Base-by-base conservation (phyloP, 352 stramenopile species). In the Pythium aristosporum region DNA sequence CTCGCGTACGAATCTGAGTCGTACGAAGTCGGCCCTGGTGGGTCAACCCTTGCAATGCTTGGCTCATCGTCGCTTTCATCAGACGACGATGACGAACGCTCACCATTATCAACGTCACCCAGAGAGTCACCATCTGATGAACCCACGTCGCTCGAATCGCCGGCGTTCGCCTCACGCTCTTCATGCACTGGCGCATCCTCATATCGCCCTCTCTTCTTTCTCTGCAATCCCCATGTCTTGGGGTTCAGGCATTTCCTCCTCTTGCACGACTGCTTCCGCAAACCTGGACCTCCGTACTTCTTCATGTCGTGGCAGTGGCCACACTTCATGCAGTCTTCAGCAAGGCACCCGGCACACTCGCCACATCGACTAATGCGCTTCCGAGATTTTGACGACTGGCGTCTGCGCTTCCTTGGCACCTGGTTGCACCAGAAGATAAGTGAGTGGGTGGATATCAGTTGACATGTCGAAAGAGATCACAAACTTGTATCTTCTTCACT, bases 261-360 rank as follows among this genome's bases (percentile, higher is more conserved):
- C 61, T 93, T 96, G 72, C 87, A 96, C 23, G 85, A 96, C 53
- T 94, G 87, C 47, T 96, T 96, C 0, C 87, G 85, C 57, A 94
- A 71, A 5, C 87, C 87, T 21, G 87, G 87, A 10, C 87, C 87
- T 28, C 87, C 87, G 39, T 94, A 96, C 53, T 96, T 96, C 57
- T 94, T 94, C 87, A 94, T 96, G 57, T 96, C 87, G 63, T 94
- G 82, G 56, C 87, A 96, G 37, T 94, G 86, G 0, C 82, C 86
- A 62, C 87, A 96, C 60, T 80, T 80, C 86, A 94, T 92, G 67
- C 87, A 96, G 41, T 96, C 87, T 15, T 87, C 82, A 5, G 85
- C 68, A 36, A 92, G 68, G 32, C 87, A 96, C 8, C 87, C 87
- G 23, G 74, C 52, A 56, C 87, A 96, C 63, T 87, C 88, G 15